These are phyloP conservation scores for Ganoderma lucidum DNA, from an alignment of 1,284 basidiomycete species.

Conservation along the genomic window DNA sequence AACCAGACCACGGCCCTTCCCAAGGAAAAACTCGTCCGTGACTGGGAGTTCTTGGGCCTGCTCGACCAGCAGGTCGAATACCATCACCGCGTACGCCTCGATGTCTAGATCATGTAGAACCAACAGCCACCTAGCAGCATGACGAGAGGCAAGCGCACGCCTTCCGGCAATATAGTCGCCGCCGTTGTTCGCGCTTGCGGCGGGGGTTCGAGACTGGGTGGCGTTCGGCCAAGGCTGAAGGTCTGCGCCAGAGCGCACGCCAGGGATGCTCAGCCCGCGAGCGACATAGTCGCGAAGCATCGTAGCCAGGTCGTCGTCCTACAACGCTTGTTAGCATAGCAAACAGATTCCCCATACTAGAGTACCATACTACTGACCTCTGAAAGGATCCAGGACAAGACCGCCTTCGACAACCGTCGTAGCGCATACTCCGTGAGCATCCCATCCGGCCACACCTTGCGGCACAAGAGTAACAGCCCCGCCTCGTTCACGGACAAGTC, in stretches of 20 bases:
- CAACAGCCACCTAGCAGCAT: conserved; percentile 69
- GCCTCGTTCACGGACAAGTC: conserved; percentile 79
- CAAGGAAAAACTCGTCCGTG: conserved; percentile 36
- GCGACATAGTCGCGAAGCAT: conserved; percentile 73
- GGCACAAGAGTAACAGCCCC: conserved; percentile 69
- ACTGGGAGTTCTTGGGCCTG: conserved; percentile 48
- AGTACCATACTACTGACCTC: conserved; percentile 56
- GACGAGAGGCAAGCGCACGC: conserved; percentile 55
- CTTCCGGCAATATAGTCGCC: conserved; percentile 69
- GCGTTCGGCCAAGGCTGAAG: conserved; percentile 57
- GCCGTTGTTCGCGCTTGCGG: conserved; percentile 62
- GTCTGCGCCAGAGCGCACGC: conserved; percentile 60
- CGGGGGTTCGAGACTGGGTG: conserved; percentile 46
- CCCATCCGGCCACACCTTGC: conserved; percentile 76
- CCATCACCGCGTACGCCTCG: conserved; percentile 52
- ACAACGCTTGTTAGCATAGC: background rate
- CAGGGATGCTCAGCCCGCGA: conserved; percentile 62
- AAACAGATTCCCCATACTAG: background rate
- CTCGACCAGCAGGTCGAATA: conserved; percentile 61
- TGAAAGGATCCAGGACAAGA: conserved; percentile 67
- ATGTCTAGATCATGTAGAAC: conserved; percentile 69
- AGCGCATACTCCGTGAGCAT: conserved; percentile 75
- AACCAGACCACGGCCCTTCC: conserved; percentile 28
- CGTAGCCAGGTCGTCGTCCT: conserved; percentile 69
- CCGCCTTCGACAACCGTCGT: conserved; percentile 57